A percentile compares a stretch with the other conserved stretches of the same genome.
Conservation (phyloP, 2,329 filamentous ascomycete genomes). For the Colletotrichum sp. region DNA sequence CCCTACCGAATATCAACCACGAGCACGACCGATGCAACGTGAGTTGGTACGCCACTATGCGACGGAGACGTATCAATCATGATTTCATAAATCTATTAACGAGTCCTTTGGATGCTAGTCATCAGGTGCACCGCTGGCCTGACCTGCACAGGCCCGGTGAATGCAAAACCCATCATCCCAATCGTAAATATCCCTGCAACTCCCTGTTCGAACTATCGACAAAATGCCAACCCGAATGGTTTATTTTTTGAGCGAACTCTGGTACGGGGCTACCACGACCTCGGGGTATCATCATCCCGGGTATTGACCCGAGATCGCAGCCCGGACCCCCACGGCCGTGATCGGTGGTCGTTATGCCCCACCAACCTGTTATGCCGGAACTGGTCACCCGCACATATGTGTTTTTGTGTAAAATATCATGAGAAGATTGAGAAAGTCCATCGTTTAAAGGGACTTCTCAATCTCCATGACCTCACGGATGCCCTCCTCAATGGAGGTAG, state of each 20-base stretch:
- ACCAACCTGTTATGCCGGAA: not conserved
- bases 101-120: not conserved
- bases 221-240: not conserved
- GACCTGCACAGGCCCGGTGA: not conserved
- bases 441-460: conserved; percentile 56
- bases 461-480: conserved; percentile 70
- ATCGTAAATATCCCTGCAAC: not conserved
- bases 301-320: conserved; percentile 6
- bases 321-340: conserved; percentile 2
- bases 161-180: not conserved
- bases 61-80: not conserved
- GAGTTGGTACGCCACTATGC: not conserved
- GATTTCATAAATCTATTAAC: not conserved
- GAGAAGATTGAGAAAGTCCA: not conserved
- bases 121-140: not conserved
- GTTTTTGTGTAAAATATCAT: not conserved
- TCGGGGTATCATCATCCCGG: conserved; percentile 16
- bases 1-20: rapidly evolving
- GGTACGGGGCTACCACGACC: not conserved
- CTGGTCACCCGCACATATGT: not conserved
- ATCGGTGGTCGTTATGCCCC: conserved; percentile 9
- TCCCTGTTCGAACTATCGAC: not conserved
- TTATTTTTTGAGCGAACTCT: not conserved
- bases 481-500: conserved; percentile 58
- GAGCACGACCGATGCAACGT: not conserved